Conservation (phyloP, 2,329 filamentous ascomycete genomes). For the Apiospora sp. region DNA sequence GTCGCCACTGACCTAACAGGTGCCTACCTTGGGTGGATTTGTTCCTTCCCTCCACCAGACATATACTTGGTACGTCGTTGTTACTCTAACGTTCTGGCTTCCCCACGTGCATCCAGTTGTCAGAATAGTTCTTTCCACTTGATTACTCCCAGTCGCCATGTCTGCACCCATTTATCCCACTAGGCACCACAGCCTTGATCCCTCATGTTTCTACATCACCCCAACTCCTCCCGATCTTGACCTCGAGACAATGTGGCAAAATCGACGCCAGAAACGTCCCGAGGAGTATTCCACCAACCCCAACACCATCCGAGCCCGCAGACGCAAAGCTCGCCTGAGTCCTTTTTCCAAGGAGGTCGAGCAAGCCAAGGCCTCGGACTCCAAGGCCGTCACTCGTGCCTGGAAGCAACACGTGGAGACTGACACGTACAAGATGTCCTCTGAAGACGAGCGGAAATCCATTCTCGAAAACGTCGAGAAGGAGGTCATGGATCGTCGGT, state of each 20-base stretch:
- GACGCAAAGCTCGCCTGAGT: constrained; percentile 32
- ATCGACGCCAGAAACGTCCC: constrained; percentile 29
- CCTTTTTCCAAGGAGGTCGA: constrained; percentile 31
- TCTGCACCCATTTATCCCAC: background rate
- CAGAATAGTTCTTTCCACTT: background rate
- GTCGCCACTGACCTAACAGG: background rate
- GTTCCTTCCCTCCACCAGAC: background rate
- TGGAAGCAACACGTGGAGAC: constrained; percentile 30
- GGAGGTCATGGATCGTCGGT: constrained; percentile 34
- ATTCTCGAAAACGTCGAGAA: constrained; percentile 31
- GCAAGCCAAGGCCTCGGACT: constrained; percentile 33
- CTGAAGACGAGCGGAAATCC: constrained; percentile 19
- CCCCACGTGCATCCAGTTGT: background rate
- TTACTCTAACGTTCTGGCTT: background rate
- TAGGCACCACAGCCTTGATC: background rate
- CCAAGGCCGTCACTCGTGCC: constrained; percentile 34
- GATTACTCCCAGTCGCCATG: background rate
- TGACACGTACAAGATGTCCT: constrained; percentile 29
- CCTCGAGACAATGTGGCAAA: constrained; percentile 14
- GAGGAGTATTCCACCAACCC: constrained; percentile 38
- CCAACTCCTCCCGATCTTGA: background rate
- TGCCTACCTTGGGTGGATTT: background rate
- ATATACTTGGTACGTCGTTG: background rate
- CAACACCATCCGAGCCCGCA: constrained; percentile 36
- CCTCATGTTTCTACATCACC: background rate